Base-by-base conservation (phyloP, 2,329 filamentous ascomycete genomes). In the Hymenotorrendiella dingleyae region DNA sequence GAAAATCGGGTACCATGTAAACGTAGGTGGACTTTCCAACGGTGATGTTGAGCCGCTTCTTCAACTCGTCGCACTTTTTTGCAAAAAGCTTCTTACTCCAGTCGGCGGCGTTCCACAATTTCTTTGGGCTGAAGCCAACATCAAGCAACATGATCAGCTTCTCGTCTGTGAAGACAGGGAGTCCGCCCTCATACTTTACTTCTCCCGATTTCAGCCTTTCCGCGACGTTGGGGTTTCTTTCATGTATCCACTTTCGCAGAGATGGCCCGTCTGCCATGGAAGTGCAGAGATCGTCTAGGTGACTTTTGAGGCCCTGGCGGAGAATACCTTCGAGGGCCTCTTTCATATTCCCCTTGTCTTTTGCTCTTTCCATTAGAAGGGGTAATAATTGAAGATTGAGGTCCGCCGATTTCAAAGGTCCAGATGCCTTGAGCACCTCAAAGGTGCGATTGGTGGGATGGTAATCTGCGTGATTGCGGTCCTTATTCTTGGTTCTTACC, bases 381-480 rank as follows among this genome's bases (percentile, higher is more conserved):
- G 80, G 76, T 2, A 91, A 71, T 37, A 88, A 79, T 21, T 86
- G 82, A 1, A 74, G 64, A 53, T 89, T 86, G 0, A 90, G 64
- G 0, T 68, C 65, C 0, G 80, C 77, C 0, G 76, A 62, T 10
- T 59, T 68, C 3, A 76, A 65, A 3, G 67, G 62, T 0, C 63
- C 61, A 0, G 74, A 73, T 6, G 64, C 62, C 4, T 66, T 69
- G 4, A 73, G 67, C 4, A 88, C 69, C 49, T 89, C 83, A 19
- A 90, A 79, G 0, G 79, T 85, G 2, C 80, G 68, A 33, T 84
- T 70, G 26, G 69, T 56, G 16, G 46, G 48, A 36, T 73, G 48
- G 30, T 73, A 64, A 32, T 57, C 63, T 1, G 43, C 54, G 2
- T 50, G 33, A 41, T 46, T 58, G 41, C 37, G 48, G 6, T 77